These are phyloP conservation scores for Kodamaea hsintzibuensis DNA, from an alignment of 805 yeast species.

Conservation along the genomic window DNA sequence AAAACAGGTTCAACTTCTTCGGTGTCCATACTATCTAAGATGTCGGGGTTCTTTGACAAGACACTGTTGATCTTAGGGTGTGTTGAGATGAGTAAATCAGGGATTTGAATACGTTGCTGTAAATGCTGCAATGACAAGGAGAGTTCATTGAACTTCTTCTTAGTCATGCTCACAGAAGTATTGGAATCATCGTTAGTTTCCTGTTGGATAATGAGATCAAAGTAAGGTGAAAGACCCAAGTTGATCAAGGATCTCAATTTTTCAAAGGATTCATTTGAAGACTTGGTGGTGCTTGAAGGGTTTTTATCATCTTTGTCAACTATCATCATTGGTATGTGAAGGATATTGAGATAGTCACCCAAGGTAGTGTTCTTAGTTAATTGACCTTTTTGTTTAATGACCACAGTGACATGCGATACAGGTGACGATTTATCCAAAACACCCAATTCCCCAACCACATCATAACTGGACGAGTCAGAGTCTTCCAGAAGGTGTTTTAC, in stretches of 20 bases:
- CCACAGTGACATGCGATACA: constrained; percentile 28
- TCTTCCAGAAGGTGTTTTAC: constrained; percentile 8
- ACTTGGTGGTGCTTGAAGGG: not conserved
- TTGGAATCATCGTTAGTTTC: constrained; percentile 10
- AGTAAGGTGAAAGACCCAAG: constrained; percentile 67
- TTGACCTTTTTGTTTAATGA: constrained; percentile 49
- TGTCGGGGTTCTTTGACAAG: not conserved
- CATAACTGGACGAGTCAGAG: constrained; percentile 9
- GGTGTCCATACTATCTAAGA: constrained; percentile 15
- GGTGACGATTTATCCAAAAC: not conserved
- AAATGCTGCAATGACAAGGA: constrained; percentile 65
- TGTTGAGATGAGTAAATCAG: constrained; percentile 54
- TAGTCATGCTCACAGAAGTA: constrained; percentile 41
- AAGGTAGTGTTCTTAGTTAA: constrained; percentile 16
- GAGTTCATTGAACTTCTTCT: constrained; percentile 67
- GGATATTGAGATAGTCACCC: constrained; percentile 32
- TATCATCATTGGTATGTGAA: constrained; percentile 29
- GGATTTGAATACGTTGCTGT: constrained; percentile 66
- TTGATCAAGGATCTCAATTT: constrained; percentile 58
- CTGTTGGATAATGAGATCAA: constrained; percentile 48
- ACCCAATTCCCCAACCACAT: constrained; percentile 12
- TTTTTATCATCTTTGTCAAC: not conserved
- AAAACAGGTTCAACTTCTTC: constrained; percentile 13
- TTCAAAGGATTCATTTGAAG: constrained; percentile 40
- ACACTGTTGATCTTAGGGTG: constrained; percentile 47